These are phyloP conservation scores for Nicotiana attenuata DNA, from an alignment of 257 asterid genomes.

Conservation along the genomic window DNA sequence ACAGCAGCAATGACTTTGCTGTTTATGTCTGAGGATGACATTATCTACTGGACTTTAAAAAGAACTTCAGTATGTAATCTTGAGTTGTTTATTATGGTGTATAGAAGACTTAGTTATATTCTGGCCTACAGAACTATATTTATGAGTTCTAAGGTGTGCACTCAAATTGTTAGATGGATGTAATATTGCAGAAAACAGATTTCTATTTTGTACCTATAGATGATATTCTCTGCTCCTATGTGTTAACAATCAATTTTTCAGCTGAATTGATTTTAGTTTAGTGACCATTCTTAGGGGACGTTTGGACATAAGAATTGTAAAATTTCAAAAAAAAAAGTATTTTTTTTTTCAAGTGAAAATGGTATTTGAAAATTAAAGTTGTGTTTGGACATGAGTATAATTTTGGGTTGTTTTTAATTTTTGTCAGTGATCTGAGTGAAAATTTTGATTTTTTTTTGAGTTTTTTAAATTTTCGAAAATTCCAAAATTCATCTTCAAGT, in stretches of 20 bases:
- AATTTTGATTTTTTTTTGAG: no score
- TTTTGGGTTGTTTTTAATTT: no score
- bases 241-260: background rate
- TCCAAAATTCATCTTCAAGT: no score
- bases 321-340: no score
- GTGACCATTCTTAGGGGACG: no score
- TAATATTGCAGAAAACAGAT: background rate
- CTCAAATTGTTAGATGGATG: background rate
- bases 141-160: constrained; percentile 3
- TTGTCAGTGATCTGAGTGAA: no score
- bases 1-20: constrained; percentile 25
- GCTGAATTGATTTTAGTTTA: background rate
- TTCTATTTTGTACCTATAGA: background rate
- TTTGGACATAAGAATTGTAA: no score
- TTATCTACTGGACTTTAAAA: background rate
- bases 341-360: no score
- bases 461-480: no score
- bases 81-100: background rate
- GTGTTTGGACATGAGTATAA: no score
- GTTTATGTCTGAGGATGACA: constrained; percentile 7
- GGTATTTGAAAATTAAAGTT: no score
- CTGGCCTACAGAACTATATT: background rate
- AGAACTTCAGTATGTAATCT: no score
- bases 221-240: background rate
- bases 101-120: background rate